A percentile compares a stretch with the other conserved stretches of the same genome.
phyloP scores from a whole-genome alignment of 768 basidiomycete genomes.

The Tephrocybe sp. region DNA sequence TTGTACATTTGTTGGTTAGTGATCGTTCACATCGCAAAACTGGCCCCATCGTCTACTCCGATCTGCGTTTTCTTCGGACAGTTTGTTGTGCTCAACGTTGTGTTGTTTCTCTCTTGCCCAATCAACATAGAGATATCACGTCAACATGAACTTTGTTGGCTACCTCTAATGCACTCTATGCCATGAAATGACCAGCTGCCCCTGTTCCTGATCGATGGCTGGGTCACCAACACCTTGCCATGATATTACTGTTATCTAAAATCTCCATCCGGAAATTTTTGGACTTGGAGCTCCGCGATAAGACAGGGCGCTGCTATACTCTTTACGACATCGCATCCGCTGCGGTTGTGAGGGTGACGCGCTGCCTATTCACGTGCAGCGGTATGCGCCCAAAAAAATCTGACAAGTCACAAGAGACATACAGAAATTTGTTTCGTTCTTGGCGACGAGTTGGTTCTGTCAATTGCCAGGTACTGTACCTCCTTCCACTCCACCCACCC shows the following conservation, averaged over 20 bases:
- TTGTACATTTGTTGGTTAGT: constrained; percentile 7
- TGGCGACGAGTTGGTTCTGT: constrained; percentile 7
- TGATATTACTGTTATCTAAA: constrained; percentile 11
- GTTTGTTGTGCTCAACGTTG: neutral
- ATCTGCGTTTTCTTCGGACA: constrained; percentile 9
- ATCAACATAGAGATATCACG: constrained; percentile 10
- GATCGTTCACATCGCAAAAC: constrained; percentile 1
- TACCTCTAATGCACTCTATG: neutral
- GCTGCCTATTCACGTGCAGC: neutral
- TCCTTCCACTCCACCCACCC: neutral
- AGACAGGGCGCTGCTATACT: constrained; percentile 3
- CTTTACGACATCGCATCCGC: constrained; percentile 1
- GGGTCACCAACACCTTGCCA: constrained; percentile 4
- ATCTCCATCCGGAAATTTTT: constrained; percentile 19
- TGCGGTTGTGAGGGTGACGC: constrained; percentile 7
- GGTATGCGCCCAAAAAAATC: too few species aligned
- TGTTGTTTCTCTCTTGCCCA: neutral
- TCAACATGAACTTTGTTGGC: constrained; percentile 5
- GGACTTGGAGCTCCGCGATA: constrained; percentile 4
- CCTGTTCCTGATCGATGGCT: constrained; percentile 18
- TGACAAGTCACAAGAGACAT: neutral
- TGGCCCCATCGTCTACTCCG: neutral
- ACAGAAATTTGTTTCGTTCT: neutral
- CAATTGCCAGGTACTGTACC: constrained; percentile 9
- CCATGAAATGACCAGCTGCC: constrained; percentile 6